Base-by-base conservation (phyloP, 441 rosid species). In the Hura crepitans region DNA sequence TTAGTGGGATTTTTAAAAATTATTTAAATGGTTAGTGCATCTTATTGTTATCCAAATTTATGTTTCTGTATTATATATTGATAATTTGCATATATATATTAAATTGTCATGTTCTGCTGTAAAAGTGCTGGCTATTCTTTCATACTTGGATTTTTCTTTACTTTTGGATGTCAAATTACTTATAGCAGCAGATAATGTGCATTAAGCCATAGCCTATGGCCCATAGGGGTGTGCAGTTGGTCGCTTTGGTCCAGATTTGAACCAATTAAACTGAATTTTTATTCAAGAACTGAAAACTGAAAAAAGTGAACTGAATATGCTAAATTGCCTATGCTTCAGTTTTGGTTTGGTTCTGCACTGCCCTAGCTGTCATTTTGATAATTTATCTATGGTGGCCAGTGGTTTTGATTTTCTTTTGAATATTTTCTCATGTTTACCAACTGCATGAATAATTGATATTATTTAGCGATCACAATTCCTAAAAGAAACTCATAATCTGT, bases 401-500 rank as follows among this genome's bases (percentile, higher is more conserved):
- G n/a, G n/a, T n/a, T n/a, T n/a, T 22, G 5, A n/a, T 28, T 50
- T 53, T 55, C 35, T 51, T 49, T 50, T 37, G 25, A 27, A 62
- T 22, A 42, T 22, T 39, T 51, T 23, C 35, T 49, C 39, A 69
- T 61, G 5, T 47, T n/a, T 25, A 25, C 50, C 12, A 61, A 61
- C 39, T 57, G n/a, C 27, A 61, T n/a, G 42, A 30, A 42, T 49
- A 61, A 18, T 57, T 45, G 25, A 18, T 61, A 27, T 20, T 53
- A 7, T 46, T 39, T 71, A 18, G 46, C 22, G 47, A 23, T 69
- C 72, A 3, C 5, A 27, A 51, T 65, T 43, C 43, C 31, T 7
- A 33, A 27, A 22, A 25, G 37, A 62, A 22, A 57, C 39, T 57
- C 43, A 62, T 69, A 73, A 71, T 31, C 46, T 60, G 63, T 47